Base-by-base conservation (phyloP, 257 asterid species). In the Thymus mandschuricus region DNA sequence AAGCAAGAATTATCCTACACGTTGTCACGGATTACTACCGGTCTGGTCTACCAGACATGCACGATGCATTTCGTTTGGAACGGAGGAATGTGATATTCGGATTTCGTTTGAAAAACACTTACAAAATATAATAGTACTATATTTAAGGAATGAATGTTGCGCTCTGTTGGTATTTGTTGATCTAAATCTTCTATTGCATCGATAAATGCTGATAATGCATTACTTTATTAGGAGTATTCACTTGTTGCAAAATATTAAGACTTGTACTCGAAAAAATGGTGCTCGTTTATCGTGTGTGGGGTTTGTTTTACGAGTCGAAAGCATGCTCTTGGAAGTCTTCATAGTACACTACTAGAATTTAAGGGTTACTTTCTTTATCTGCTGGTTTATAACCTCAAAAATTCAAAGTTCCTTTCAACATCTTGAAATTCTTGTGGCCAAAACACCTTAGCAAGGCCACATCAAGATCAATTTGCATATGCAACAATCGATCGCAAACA, bases 401-500 rank as follows among this genome's bases (percentile, higher is more conserved):
- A 3, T 43, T 35, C 1, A 10, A 43, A 50, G n/a, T 4, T 50
- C 29, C 2, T 13, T n/a, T 50, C 28, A 50, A n/a, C n/a, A 13
- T 51, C 57, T n/a, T 51, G 57, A 51, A 51, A 51, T 44, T 9
- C 12, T 2, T 9, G 29, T 4, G 57, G 8, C 7, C 41, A 38
- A 0, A 38, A 38, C 8, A 38, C 41, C 9, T 55, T 60, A 34
- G 29, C 48, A 60, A 60, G 29, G 78, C 75, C 75, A 78, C 60
- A 54, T 74, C 69, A 79, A 48, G 29, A 30, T 21, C 61, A 76
- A 58, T 44, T 58, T 46, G n/a, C 13, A 21, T 38, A 63, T 34
- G 60, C 72, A 56, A 69, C 73, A 27, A 66, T 64, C 61, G 73
- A 67, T 43, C 60, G 27, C 28, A 68, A 30, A 35, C 54, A 52